Evolutionary conservation across 2,329 filamentous ascomycete species (phyloP).

Genomic region (Amauroascus verrucosus): DNA sequence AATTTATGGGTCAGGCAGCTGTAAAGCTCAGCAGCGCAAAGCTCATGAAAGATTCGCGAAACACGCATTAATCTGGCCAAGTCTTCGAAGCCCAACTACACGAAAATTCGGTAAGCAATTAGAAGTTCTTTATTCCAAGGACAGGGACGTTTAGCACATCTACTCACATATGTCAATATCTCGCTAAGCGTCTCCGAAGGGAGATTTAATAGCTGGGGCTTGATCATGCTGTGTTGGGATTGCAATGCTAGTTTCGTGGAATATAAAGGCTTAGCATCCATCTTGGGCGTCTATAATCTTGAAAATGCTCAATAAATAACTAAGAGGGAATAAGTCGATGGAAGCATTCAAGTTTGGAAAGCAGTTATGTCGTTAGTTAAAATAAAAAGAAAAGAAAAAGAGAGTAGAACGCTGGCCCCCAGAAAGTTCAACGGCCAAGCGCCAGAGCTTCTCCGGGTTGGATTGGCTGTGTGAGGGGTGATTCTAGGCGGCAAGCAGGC

Average conservation of each 20-base stretch:
- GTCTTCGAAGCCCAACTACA: conserved; percentile 16
- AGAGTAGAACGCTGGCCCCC: not conserved
- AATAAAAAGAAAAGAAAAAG: not conserved
- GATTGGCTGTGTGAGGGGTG: too few species aligned
- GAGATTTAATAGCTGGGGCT: conserved; percentile 19
- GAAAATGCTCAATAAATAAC: not conserved
- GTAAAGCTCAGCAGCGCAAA: conserved; percentile 51
- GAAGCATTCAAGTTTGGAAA: not conserved
- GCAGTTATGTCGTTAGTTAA: not conserved
- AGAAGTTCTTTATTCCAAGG: conserved; percentile 29
- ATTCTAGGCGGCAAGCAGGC: not conserved
- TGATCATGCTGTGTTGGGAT: not conserved
- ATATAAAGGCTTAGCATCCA: not conserved
- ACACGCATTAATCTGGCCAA: conserved; percentile 45
- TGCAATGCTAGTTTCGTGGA: not conserved
- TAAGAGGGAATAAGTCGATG: not conserved
- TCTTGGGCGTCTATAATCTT: not conserved
- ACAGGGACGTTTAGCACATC: conserved; percentile 39
- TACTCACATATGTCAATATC: conserved; percentile 27
- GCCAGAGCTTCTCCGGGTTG: too few species aligned
- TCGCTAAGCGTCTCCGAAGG: conserved; percentile 25
- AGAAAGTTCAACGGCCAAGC: not conserved
- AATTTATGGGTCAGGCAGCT: conserved; percentile 52
- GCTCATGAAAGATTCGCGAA: conserved; percentile 47
- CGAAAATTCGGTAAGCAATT: not conserved